Evolutionary conservation across 306 rosid species (phyloP).

Genomic region (Prunus mongolica): DNA sequence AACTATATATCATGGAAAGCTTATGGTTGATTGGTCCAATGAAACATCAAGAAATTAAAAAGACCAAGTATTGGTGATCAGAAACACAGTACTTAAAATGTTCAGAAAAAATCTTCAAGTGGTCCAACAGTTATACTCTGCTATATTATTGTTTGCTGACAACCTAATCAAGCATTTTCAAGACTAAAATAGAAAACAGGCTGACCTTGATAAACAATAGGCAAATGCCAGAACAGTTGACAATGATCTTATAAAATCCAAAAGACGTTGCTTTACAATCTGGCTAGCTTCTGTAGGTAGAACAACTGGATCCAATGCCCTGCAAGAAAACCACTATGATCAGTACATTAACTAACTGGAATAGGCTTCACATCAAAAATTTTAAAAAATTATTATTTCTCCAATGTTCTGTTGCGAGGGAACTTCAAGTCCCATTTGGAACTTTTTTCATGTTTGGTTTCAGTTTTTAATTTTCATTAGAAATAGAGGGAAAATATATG

Average conservation of each 20-base stretch:
- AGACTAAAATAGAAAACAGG: constrained; percentile 15
- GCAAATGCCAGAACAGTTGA: constrained; percentile 85
- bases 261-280: constrained; percentile 71
- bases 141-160: neutral
- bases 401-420: neutral
- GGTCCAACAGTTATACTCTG: neutral
- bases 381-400: neutral
- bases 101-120: neutral
- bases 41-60: constrained; percentile 5
- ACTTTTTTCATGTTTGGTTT: neutral
- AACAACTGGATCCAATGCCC: constrained; percentile 74
- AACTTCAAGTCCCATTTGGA: neutral
- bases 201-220: constrained; percentile 88
- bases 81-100: constrained; percentile 5
- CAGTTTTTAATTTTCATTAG: neutral
- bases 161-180: neutral
- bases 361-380: neutral
- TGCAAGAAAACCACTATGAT: constrained; percentile 32
- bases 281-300: constrained; percentile 70
- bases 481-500: neutral
- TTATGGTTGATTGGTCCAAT: neutral
- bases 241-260: constrained; percentile 78
- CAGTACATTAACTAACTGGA: constrained; percentile 5
- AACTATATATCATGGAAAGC: neutral
- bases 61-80: neutral